These are phyloP conservation scores for Globisporangium radiosum DNA, from an alignment of 352 stramenopile genomes.

Conservation along the genomic window DNA sequence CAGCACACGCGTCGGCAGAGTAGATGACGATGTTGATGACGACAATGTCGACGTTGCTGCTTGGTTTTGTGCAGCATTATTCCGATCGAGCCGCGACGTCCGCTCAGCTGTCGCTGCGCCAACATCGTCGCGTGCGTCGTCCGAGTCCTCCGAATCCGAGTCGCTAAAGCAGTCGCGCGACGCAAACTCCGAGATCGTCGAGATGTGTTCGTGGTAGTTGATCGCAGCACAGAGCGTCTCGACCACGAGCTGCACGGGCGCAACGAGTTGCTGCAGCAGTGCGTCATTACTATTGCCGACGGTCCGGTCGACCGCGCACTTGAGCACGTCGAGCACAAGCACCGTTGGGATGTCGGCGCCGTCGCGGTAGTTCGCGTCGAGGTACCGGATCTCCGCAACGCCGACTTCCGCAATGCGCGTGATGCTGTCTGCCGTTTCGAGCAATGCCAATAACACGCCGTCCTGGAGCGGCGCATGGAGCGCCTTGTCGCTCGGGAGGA, in stretches of 20 bases:
- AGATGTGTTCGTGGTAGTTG: conserved; percentile 74
- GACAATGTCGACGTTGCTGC: too few relatives aligned
- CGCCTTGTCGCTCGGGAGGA: conserved; percentile 36
- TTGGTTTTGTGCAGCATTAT: conserved; percentile 9
- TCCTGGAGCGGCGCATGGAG: conserved; percentile 56
- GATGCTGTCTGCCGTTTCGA: conserved; percentile 39
- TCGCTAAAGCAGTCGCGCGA: conserved; percentile 73
- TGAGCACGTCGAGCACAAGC: conserved; percentile 55
- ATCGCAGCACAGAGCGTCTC: conserved; percentile 59
- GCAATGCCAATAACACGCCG: conserved; percentile 38
- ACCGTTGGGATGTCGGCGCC: conserved; percentile 36
- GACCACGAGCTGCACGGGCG: conserved; percentile 40
- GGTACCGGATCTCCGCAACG: conserved; percentile 54
- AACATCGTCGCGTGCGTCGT: conserved; percentile 20
- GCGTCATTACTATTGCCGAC: conserved; percentile 17
- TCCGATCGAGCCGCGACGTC: conserved; percentile 4
- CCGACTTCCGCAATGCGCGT: conserved; percentile 45
- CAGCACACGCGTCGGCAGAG: conserved; percentile 4
- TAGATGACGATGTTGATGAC: too few relatives aligned
- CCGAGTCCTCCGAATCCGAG: conserved; percentile 51
- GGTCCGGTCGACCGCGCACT: conserved; percentile 39
- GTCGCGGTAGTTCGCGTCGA: conserved; percentile 50
- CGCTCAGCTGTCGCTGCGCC: background rate
- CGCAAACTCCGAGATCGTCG: conserved; percentile 66
- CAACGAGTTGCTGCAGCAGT: conserved; percentile 42